phyloP scores from a whole-genome alignment of 371 early-diverging fungal species.

The Mortierella sp. region DNA sequence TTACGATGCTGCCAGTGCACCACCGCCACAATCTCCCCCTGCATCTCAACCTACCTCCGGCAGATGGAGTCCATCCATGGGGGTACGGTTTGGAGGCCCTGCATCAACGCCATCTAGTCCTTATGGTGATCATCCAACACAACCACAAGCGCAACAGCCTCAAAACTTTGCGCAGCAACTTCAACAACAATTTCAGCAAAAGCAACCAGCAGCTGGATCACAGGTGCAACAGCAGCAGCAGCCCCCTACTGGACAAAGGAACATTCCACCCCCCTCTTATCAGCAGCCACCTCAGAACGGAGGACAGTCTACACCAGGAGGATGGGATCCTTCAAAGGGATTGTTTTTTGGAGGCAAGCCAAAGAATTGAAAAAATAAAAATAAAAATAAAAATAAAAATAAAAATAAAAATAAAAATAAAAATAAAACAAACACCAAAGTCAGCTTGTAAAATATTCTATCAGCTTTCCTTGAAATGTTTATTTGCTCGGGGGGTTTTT shows the following conservation, averaged over 20 bases:
- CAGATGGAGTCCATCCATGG: slow-evolving; percentile 36
- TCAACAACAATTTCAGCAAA: slow-evolving; percentile 38
- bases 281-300: slow-evolving; percentile 3
- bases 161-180: slow-evolving; percentile 36
- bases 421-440: neutral
- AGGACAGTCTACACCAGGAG: slow-evolving; percentile 4
- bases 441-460: neutral
- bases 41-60: slow-evolving; percentile 8
- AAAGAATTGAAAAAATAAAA: slow-evolving; percentile 19
- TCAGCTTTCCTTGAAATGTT: neutral
- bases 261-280: slow-evolving; percentile 6
- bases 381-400: too few species aligned
- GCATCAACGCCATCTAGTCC: neutral
- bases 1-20: slow-evolving; percentile 42
- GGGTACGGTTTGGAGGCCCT: slow-evolving; percentile 35
- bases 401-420: too few species aligned
- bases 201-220: slow-evolving; percentile 15
- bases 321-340: slow-evolving; percentile 47
- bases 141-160: neutral
- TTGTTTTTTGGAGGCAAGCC: slow-evolving; percentile 46
- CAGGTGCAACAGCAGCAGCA: slow-evolving; percentile 17
- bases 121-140: neutral
- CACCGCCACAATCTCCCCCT: slow-evolving; percentile 9
- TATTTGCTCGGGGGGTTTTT: neutral
- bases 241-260: slow-evolving; percentile 7